A percentile compares a stretch with the other conserved stretches of the same genome.
Evolutionary conservation across 2,329 filamentous ascomycete species (phyloP).

Genomic region (Colletotrichum limetticola): DNA sequence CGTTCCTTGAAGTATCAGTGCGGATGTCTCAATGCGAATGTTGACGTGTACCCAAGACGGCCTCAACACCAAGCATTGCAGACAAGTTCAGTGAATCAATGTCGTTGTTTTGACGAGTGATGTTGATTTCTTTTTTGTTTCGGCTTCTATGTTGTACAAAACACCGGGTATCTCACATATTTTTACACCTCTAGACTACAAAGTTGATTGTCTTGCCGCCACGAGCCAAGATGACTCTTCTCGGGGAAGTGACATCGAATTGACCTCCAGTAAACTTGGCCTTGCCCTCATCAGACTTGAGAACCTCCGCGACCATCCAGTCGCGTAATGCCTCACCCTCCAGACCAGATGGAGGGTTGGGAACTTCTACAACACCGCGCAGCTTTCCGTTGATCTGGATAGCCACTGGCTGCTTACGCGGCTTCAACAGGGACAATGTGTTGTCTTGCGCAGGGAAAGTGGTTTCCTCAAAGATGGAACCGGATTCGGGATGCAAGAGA

Average conservation of each 20-base stretch:
- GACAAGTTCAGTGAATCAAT: neutral
- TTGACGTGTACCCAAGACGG: neutral
- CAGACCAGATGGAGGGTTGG: slow-evolving; percentile 57
- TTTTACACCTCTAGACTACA: slow-evolving; percentile 58
- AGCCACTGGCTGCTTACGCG: slow-evolving; percentile 65
- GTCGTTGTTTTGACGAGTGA: neutral
- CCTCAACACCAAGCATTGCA: no score
- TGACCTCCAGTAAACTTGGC: slow-evolving; percentile 61
- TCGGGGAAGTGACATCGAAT: slow-evolving; percentile 62
- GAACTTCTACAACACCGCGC: slow-evolving; percentile 74
- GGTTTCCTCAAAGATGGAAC: slow-evolving; percentile 56
- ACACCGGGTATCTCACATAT: slow-evolving; percentile 29
- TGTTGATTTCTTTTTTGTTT: neutral
- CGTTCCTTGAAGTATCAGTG: no score
- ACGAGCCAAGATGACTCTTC: slow-evolving; percentile 73
- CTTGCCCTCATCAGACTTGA: slow-evolving; percentile 69
- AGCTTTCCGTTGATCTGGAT: slow-evolving; percentile 87
- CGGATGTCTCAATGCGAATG: no score
- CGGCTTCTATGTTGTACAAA: slow-evolving; percentile 14
- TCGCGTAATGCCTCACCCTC: slow-evolving; percentile 58
- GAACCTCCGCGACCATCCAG: slow-evolving; percentile 71
- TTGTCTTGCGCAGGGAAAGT: slow-evolving; percentile 70
- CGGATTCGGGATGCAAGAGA: slow-evolving; percentile 55
- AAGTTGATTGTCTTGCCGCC: slow-evolving; percentile 80
- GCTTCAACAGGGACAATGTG: slow-evolving; percentile 59